Evolutionary conservation across 2,329 filamentous ascomycete species (phyloP).

Genomic region (Pyrenophora graminea): DNA sequence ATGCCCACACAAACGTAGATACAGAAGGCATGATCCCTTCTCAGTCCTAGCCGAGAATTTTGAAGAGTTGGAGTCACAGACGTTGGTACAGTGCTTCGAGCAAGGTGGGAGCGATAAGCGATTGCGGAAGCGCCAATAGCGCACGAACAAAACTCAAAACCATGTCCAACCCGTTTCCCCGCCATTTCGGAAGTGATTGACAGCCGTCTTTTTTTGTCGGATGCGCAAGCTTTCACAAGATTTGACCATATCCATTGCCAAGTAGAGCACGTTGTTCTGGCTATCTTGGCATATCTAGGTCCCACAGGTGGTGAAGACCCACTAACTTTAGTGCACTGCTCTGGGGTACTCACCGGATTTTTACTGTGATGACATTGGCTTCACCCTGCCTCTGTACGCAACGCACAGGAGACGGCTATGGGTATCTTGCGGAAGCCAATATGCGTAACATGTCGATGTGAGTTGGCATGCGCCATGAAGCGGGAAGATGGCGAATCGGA

Average conservation of each 20-base stretch:
- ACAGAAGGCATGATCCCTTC: conserved; percentile 27
- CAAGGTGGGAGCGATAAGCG: conserved; percentile 4
- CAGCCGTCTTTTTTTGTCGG: not conserved
- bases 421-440: not conserved
- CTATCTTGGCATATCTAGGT: not conserved
- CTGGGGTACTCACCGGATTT: not conserved
- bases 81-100: not conserved
- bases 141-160: not conserved
- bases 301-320: too few relatives aligned
- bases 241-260: not conserved
- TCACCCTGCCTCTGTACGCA: not conserved
- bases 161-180: too few relatives aligned
- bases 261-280: not conserved
- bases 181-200: not conserved
- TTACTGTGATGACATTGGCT: not conserved
- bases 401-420: not conserved
- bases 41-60: not conserved
- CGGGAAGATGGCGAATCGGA: conserved; percentile 13
- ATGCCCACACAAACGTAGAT: conserved; percentile 26
- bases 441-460: not conserved
- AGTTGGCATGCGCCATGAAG: not conserved
- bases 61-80: not conserved
- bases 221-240: not conserved
- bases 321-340: not conserved
- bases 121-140: not conserved